Evolutionary conservation across 2,329 filamentous ascomycete genomes (phyloP), one percentile per base, ranked within the genome.

Genomic region (Eutypella sp.): DNA sequence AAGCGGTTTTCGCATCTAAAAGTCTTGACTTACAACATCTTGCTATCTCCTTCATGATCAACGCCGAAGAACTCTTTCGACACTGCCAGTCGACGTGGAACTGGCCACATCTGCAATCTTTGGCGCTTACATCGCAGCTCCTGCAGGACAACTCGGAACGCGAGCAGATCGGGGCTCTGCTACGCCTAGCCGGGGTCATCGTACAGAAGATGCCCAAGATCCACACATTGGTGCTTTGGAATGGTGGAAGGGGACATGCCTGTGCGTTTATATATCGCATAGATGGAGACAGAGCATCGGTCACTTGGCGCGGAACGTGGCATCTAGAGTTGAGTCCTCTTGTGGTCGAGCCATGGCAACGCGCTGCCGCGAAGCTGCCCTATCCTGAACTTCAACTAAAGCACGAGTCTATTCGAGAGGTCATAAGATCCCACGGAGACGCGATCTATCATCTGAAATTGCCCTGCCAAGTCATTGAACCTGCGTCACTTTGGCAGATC

Each of bases 301-400:
- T 66, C 42, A 62, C 61, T 39, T 66, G 59, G 63, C 58, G 62
- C 19, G 59, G 59, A 24, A 67, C 60, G n/a, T 67, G 63, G 61
- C 31, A 52, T 29, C 45, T 62, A 15, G 37, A 58, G 49, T 27
- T 64, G 27, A 57, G 40, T 43, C 46, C 51, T 53, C 36, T 3
- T 46, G 55, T 62, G 43, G 42, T 65, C 13, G 24, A 62, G 42
- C 36, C 49, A 22, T 61, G 58, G 57, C 48, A 52, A 49, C 47
- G 20, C 33, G 50, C 46, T 39, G 56, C 57, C 46, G 53, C 46
- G 36, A 47, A 51, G 44, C 24, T 50, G 18, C 41, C 16, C 44
- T 51, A 19, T 25, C 29, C 23, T 42, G 31, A 49, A 24, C 57
- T 65, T 41, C 44, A 50, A 42, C 25, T 61, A 16, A 55, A 55